These are phyloP conservation scores for Penicillium alfredii DNA, from an alignment of 495 filamentous ascomycete species.

Conservation along the genomic window DNA sequence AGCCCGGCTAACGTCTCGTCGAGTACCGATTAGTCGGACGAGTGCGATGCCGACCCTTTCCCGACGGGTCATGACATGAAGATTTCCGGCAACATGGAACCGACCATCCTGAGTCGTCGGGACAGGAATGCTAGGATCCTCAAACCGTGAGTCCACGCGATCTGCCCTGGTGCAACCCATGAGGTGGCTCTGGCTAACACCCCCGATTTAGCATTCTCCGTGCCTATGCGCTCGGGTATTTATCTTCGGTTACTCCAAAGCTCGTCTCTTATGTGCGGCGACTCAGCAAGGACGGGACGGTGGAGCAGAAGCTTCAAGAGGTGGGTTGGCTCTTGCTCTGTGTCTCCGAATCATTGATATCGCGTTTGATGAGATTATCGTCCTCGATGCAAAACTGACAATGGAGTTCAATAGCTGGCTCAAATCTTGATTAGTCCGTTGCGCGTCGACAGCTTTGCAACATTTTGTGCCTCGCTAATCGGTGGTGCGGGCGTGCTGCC, in stretches of 20 bases:
- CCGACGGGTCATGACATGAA: slow-evolving; percentile 22
- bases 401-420: no score
- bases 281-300: slow-evolving; percentile 38
- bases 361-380: no score
- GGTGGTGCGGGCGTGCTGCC: slow-evolving; percentile 73
- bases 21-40: not conserved
- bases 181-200: slow-evolving; percentile 5
- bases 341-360: not conserved
- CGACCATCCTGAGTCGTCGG: slow-evolving; percentile 20
- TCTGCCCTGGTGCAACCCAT: slow-evolving; percentile 7
- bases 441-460: slow-evolving; percentile 58
- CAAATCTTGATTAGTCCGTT: slow-evolving; percentile 33
- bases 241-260: slow-evolving; percentile 62
- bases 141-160: slow-evolving; percentile 22
- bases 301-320: slow-evolving; percentile 33
- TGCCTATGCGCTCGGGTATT: slow-evolving; percentile 71
- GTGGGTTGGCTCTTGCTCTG: no score
- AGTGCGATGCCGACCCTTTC: slow-evolving; percentile 17
- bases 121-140: slow-evolving; percentile 22
- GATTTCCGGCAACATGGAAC: slow-evolving; percentile 27
- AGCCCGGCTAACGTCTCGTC: slow-evolving; percentile 5
- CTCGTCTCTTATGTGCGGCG: slow-evolving; percentile 51
- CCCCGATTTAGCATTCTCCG: slow-evolving; percentile 52
- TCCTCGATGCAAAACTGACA: no score
- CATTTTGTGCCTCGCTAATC: slow-evolving; percentile 72